A percentile compares a stretch with the other conserved stretches of the same genome.
Evolutionary conservation across 139 green algal species (phyloP).

Genomic region (Nannochloris sp.): DNA sequence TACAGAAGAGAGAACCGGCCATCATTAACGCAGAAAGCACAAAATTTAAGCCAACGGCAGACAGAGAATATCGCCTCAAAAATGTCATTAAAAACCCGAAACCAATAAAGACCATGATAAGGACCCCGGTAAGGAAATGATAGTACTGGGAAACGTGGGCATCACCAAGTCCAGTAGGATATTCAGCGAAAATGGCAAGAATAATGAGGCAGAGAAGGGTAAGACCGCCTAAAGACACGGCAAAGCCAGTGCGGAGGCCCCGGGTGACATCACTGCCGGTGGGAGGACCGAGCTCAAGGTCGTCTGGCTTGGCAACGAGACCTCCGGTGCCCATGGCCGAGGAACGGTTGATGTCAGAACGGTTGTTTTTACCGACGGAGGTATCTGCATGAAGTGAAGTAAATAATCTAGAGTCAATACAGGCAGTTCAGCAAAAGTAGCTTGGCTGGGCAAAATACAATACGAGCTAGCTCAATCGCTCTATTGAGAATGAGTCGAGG

Average conservation of each 20-base stretch:
- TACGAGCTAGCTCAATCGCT: too few relatives aligned
- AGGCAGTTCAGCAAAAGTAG: too few relatives aligned
- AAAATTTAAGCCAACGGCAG: conserved; percentile 53
- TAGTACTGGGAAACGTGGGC: conserved; percentile 29
- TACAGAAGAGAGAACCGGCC: conserved; percentile 27
- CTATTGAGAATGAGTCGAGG: too few relatives aligned
- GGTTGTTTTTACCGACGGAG: too few relatives aligned
- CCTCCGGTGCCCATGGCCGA: too few relatives aligned
- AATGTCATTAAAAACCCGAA: conserved; percentile 68
- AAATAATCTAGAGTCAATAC: too few relatives aligned
- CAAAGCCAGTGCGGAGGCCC: background rate
- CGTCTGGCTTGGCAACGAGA: too few relatives aligned
- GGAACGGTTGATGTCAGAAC: too few relatives aligned
- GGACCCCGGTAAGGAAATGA: conserved; percentile 7
- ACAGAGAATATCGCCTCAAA: conserved; percentile 40
- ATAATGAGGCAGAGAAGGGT: conserved; percentile 2
- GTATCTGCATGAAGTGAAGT: too few relatives aligned
- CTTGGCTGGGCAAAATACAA: too few relatives aligned
- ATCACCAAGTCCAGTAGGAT: background rate
- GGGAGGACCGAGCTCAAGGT: too few relatives aligned
- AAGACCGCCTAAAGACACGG: background rate
- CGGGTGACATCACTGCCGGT: too few relatives aligned
- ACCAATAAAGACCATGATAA: conserved; percentile 50
- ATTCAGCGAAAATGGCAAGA: conserved; percentile 9
- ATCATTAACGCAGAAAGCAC: conserved; percentile 39